A percentile compares a stretch with the other conserved stretches of the same genome.
These are phyloP conservation scores for Fusarium odoratissimum DNA, from an alignment of 2,329 filamentous ascomycete species.

Conservation along the genomic window DNA sequence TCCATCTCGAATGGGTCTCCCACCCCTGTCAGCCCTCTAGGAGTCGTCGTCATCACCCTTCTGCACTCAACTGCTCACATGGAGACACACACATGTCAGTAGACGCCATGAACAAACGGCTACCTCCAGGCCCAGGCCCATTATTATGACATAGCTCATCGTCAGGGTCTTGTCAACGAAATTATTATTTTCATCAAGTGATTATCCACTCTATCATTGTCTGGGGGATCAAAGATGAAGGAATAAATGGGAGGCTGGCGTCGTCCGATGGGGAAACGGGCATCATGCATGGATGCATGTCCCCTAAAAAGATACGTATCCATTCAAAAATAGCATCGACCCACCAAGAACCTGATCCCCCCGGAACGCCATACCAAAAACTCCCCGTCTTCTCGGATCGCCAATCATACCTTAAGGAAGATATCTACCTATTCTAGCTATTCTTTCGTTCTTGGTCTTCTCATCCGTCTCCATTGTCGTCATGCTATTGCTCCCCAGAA, in stretches of 20 bases:
- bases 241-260: constrained; percentile 12
- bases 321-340: constrained; percentile 30
- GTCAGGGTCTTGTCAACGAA: constrained; percentile 8
- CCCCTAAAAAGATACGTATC: constrained; percentile 7
- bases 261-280: constrained; percentile 14
- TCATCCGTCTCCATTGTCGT: constrained; percentile 28
- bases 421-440: neutral
- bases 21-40: constrained; percentile 13
- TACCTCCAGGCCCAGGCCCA: constrained; percentile 2
- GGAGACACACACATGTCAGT: neutral
- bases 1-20: constrained; percentile 9
- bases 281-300: neutral
- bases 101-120: neutral
- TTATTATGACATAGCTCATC: constrained; percentile 13
- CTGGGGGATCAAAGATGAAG: constrained; percentile 1
- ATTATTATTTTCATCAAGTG: constrained; percentile 1
- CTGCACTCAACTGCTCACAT: neutral
- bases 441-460: constrained; percentile 13
- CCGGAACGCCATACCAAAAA: constrained; percentile 2
- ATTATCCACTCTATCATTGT: neutral
- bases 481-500: constrained; percentile 23
- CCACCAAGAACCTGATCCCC: constrained; percentile 7
- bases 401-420: neutral
- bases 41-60: constrained; percentile 38
- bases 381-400: constrained; percentile 19